Evolutionary conservation across 306 rosid genomes (phyloP).

Genomic region (Crataegus laevigata): DNA sequence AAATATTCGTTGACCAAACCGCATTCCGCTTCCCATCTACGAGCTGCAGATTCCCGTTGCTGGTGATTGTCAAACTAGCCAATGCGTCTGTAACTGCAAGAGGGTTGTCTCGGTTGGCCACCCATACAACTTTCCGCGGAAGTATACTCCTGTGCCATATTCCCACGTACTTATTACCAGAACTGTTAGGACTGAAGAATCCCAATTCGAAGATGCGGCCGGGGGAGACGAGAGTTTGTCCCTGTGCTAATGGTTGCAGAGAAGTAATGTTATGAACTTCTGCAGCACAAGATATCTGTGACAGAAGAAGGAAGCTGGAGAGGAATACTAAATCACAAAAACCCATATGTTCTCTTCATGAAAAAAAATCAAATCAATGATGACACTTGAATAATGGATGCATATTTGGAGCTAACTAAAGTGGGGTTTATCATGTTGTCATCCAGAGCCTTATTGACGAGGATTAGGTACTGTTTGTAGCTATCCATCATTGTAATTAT

Average conservation of each 20-base stretch:
- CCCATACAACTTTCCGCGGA: neutral
- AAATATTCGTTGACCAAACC: slow-evolving; percentile 24
- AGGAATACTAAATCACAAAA: neutral
- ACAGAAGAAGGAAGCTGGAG: neutral
- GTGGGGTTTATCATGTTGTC: too few species aligned
- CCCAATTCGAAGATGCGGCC: neutral
- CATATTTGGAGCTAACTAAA: too few species aligned
- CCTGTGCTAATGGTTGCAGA: neutral
- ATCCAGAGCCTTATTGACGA: too few species aligned
- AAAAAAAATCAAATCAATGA: too few species aligned
- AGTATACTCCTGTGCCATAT: neutral
- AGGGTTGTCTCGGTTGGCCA: neutral
- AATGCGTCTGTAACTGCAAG: neutral
- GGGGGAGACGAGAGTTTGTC: neutral
- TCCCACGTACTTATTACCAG: neutral
- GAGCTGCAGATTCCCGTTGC: slow-evolving; percentile 24
- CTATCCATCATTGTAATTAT: too few species aligned
- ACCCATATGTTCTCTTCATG: too few species aligned
- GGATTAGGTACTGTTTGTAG: too few species aligned
- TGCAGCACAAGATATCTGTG: neutral
- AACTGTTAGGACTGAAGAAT: neutral
- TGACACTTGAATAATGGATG: too few species aligned
- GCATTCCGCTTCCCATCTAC: slow-evolving; percentile 10
- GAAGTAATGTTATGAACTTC: neutral
- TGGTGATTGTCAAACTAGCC: neutral